Evolutionary conservation across 2,329 filamentous ascomycete genomes (phyloP), one percentile per base, ranked within the genome.

Genomic region (Monilinia fructigena): DNA sequence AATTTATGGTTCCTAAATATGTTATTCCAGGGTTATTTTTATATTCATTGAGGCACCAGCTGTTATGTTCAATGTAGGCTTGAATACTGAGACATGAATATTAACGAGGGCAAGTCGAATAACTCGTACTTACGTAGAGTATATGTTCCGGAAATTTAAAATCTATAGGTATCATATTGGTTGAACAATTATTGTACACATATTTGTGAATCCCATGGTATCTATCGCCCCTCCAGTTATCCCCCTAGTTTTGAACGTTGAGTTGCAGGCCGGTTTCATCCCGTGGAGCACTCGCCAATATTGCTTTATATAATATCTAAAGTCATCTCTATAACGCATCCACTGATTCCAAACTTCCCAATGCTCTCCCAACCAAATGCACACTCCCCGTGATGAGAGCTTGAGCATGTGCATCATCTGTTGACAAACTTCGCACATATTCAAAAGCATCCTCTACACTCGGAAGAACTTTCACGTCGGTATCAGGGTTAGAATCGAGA

Each of bases 261-360:
- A 42, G 38, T 1, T 35, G n/a, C 18, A 31, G 4, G 20, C 7
- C 23, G 4, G 4, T 23, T 23, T 7, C 28, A 20, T 20, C 55
- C 11, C 55, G 7, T 45, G n/a, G 12, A 4, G 4, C 4, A 20
- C 14, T 14, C 8, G 26, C 52, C 2, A 12, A n/a, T 14, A 3
- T 26, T 3, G 5, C 20, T 10, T 50, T 20, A 40, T 14, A 16
- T 47, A 23, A 4, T 3, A 14, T 20, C 11, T 18, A 8, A 35
- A 23, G 14, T 53, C 16, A 42, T n/a, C 10, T 31, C 38, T 55
- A 73, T 52, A 73, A 58, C 18, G 71, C 70, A 58, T 72, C 70
- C 8, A 55, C 59, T 16, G 68, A 84, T 0, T 90, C 91, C 66
- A 96, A 78, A 1, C 89, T 86, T 75, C 90, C 89, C 61, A 97